These are phyloP conservation scores for Fusarium neocosmosporiellum DNA, from an alignment of 2,329 filamentous ascomycete genomes.

Conservation along the genomic window DNA sequence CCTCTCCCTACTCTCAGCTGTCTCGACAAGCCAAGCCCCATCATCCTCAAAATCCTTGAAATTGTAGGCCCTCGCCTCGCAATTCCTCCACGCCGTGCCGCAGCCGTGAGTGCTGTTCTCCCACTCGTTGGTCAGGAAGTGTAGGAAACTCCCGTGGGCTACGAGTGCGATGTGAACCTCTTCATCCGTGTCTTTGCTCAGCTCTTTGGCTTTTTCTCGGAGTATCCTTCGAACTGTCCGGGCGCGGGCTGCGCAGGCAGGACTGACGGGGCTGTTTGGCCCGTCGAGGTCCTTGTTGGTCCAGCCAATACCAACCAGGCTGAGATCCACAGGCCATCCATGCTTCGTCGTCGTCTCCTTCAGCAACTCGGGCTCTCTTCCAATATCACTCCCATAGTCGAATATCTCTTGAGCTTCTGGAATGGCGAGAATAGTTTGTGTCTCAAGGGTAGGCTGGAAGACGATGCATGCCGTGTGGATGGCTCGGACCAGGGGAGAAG, in stretches of 20 bases:
- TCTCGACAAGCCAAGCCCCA: constrained; percentile 31
- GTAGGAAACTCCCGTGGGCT: constrained; percentile 32
- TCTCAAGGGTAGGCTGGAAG: constrained; percentile 18
- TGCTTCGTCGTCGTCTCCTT: background rate
- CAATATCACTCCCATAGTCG: constrained; percentile 31
- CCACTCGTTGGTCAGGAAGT: constrained; percentile 36
- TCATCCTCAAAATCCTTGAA: constrained; percentile 24
- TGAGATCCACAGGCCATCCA: constrained; percentile 27
- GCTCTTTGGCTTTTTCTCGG: constrained; percentile 6
- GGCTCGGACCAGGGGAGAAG: constrained; percentile 25
- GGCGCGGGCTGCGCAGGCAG: constrained; percentile 21
- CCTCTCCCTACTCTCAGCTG: constrained; percentile 16
- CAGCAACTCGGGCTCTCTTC: constrained; percentile 4
- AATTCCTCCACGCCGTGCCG: constrained; percentile 31
- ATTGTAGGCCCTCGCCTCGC: constrained; percentile 27
- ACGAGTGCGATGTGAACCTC: constrained; percentile 31
- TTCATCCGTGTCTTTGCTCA: constrained; percentile 7
- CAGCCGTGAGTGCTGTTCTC: constrained; percentile 13
- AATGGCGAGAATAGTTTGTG: constrained; percentile 22
- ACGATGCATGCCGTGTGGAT: constrained; percentile 27
- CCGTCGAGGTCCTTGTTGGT: constrained; percentile 27
- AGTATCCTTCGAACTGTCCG: constrained; percentile 27
- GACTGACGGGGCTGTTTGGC: constrained; percentile 28
- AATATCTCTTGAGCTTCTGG: constrained; percentile 33
- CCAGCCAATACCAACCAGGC: constrained; percentile 19